These are phyloP conservation scores for Cenchrus americanus DNA, from an alignment of 176 grass and related monocot genomes.

Conservation along the genomic window DNA sequence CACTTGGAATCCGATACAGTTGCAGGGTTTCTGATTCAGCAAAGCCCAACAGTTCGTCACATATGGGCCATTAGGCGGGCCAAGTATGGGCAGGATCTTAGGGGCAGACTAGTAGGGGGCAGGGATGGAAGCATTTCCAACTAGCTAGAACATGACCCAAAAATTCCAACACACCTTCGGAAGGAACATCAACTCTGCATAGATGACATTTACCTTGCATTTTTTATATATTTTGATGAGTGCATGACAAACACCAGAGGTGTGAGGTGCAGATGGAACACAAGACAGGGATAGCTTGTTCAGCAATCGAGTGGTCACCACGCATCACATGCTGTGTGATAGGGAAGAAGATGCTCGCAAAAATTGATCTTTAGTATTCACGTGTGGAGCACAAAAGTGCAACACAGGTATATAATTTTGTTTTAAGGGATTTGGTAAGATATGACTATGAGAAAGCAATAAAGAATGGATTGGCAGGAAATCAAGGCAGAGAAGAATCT, in stretches of 20 bases:
- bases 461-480: not conserved
- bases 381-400: not conserved
- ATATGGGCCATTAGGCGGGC: not conserved
- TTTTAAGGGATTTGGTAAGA: not conserved
- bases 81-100: not conserved
- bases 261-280: not conserved
- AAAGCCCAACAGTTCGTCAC: not conserved
- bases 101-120: not conserved
- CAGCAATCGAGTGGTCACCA: not conserved
- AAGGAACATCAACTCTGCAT: not conserved
- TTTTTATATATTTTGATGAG: not conserved
- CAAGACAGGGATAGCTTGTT: not conserved
- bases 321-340: not conserved
- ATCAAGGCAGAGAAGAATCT: not conserved
- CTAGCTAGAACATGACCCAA: not conserved
- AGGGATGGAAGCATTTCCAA: not conserved
- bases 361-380: not conserved
- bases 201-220: not conserved
- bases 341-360: not conserved
- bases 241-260: not conserved
- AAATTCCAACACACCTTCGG: not conserved
- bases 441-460: not conserved
- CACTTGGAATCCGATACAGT: no score
- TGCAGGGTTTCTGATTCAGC: not conserved
- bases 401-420: not conserved